These are phyloP conservation scores for Calonectria pseudoturangicola DNA, from an alignment of 2,329 filamentous ascomycete genomes.

Conservation along the genomic window DNA sequence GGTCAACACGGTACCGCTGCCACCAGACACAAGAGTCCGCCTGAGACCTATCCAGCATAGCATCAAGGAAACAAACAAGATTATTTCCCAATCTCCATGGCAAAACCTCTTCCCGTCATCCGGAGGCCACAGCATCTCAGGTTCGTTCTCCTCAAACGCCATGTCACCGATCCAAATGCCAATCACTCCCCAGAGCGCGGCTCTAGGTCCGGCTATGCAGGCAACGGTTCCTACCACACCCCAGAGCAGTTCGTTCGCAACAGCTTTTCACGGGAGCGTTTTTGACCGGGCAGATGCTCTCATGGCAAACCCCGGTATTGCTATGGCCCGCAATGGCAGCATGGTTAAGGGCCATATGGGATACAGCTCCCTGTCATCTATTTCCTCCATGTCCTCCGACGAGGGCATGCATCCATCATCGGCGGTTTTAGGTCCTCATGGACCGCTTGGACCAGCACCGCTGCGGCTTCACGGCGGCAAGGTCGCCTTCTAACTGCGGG, in stretches of 20 bases:
- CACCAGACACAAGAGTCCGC: conserved; percentile 81
- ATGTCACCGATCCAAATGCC: conserved; percentile 68
- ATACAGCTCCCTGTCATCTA: conserved; percentile 63
- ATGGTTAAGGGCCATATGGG: conserved; percentile 65
- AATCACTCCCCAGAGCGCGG: conserved; percentile 92
- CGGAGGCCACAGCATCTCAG: conserved; percentile 45
- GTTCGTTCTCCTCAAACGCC: conserved; percentile 50
- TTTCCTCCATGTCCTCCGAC: conserved; percentile 65
- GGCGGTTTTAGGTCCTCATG: conserved; percentile 57
- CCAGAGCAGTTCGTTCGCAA: conserved; percentile 73
- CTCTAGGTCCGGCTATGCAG: conserved; percentile 91
- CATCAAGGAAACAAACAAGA: conserved; percentile 85
- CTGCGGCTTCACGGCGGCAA: conserved; percentile 63
- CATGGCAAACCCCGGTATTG: conserved; percentile 74
- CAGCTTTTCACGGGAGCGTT: conserved; percentile 74
- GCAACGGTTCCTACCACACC: conserved; percentile 88
- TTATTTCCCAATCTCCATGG: conserved; percentile 80
- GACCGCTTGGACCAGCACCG: conserved; percentile 56
- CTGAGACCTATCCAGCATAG: conserved; percentile 88
- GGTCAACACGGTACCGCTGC: conserved; percentile 71
- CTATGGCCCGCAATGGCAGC: conserved; percentile 72
- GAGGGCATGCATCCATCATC: conserved; percentile 58
- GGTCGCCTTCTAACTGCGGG: conserved; percentile 58
- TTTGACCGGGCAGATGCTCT: conserved; percentile 76
- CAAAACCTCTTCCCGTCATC: conserved; percentile 62